Percentiles rank a stretch among this genome's conserved stretches.
Evolutionary conservation across 2,329 filamentous ascomycete species (phyloP).

Genomic region (Achaetomium macrosporum): DNA sequence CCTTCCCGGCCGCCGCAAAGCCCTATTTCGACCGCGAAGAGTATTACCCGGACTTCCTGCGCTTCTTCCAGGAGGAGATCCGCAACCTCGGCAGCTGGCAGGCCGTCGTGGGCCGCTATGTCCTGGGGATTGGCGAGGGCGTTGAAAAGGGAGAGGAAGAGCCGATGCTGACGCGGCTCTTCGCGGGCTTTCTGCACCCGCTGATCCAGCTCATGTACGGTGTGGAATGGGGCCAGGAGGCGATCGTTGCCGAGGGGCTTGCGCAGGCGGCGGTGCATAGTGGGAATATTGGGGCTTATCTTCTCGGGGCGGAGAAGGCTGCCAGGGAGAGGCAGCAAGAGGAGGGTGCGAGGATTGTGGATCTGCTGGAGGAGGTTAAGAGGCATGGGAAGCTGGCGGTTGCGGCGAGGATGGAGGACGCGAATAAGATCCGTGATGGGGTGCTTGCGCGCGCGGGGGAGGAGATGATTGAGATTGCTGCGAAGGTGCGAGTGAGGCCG

Average conservation of each 20-base stretch:
- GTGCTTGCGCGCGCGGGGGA: constrained; percentile 57
- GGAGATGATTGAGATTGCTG: constrained; percentile 57
- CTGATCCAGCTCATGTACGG: constrained; percentile 83
- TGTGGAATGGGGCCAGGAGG: constrained; percentile 74
- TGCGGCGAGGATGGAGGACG: constrained; percentile 47
- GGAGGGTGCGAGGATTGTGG: constrained; percentile 40
- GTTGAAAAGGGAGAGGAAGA: constrained; percentile 30
- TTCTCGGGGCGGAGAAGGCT: constrained; percentile 46
- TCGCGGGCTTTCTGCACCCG: constrained; percentile 65
- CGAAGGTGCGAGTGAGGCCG: constrained; percentile 50
- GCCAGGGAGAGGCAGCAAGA: constrained; percentile 25
- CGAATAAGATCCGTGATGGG: constrained; percentile 63
- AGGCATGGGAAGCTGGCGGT: constrained; percentile 50
- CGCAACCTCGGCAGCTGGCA: constrained; percentile 49
- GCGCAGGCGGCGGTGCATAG: constrained; percentile 70
- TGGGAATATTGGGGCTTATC: constrained; percentile 47
- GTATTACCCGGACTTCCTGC: constrained; percentile 67
- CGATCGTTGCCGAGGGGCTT: constrained; percentile 72
- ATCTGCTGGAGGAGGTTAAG: constrained; percentile 57
- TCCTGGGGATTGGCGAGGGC: constrained; percentile 55
- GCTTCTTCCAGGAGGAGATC: constrained; percentile 72
- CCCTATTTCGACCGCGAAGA: constrained; percentile 55
- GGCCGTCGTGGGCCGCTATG: constrained; percentile 55
- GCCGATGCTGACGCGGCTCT: constrained; percentile 65
- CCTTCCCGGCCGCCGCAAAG: constrained; percentile 47